These are phyloP conservation scores for Podospora pseudoanserina DNA, from an alignment of 495 filamentous ascomycete genomes.

Conservation along the genomic window DNA sequence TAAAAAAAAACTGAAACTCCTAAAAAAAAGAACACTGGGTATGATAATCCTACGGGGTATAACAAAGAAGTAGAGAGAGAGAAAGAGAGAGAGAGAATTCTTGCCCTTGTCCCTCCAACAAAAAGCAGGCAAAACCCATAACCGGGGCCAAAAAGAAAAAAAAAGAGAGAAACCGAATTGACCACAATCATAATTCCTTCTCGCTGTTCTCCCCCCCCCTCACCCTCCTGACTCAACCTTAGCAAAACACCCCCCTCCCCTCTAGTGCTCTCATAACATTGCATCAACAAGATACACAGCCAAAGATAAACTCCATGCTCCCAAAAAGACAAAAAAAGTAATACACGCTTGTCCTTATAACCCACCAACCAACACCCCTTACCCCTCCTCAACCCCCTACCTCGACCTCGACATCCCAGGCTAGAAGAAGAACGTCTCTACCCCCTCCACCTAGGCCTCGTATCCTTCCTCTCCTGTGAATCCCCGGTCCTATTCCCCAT, in stretches of 20 bases:
- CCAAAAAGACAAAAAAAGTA: neutral
- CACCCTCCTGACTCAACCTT: neutral
- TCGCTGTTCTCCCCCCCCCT: neutral
- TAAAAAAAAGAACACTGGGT: neutral
- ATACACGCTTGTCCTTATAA: neutral
- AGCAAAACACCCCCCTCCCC: neutral
- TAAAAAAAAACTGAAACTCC: neutral
- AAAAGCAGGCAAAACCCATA: neutral
- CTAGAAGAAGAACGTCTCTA: neutral
- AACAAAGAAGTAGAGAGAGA: neutral
- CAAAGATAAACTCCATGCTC: neutral
- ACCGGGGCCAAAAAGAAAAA: neutral
- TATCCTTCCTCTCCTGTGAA: conserved; percentile 20
- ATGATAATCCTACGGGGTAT: conserved; percentile 1
- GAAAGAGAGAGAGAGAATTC: too few relatives aligned
- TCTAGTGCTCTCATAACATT: neutral
- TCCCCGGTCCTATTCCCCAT: conserved; percentile 23
- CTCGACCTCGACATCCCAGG: neutral
- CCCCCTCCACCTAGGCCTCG: conserved; percentile 31
- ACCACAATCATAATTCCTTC: neutral
- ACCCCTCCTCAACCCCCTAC: neutral
- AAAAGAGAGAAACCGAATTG: conserved; percentile 7
- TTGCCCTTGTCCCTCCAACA: neutral
- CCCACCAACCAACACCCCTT: neutral
- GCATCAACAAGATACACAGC: neutral